A percentile compares a stretch with the other conserved stretches of the same genome.
These are phyloP conservation scores for Knoxia roxburghii DNA, from an alignment of 257 asterid species.

Conservation along the genomic window DNA sequence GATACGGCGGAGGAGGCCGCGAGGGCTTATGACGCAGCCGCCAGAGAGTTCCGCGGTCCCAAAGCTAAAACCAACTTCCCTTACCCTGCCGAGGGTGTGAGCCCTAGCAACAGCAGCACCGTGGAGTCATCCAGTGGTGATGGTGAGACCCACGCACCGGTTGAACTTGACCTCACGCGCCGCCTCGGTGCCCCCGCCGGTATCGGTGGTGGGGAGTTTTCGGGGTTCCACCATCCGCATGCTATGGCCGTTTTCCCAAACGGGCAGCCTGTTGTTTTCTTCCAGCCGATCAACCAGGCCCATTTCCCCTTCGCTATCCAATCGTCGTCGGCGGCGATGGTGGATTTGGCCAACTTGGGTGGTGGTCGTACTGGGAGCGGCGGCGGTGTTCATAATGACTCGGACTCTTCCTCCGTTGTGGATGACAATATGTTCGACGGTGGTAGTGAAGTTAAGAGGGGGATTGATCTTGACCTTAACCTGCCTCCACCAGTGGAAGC, in stretches of 20 bases:
- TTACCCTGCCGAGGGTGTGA: conserved; percentile 31
- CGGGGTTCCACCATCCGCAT: conserved; percentile 37
- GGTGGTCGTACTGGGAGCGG: too few relatives aligned
- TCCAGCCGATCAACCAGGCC: conserved; percentile 16
- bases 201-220: conserved; percentile 21
- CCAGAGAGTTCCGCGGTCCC: conserved; percentile 72
- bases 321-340: conserved; percentile 22
- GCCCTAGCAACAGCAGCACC: conserved; percentile 78
- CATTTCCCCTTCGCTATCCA: conserved; percentile 5
- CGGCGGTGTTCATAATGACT: conserved; percentile 37
- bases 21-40: conserved; percentile 80
- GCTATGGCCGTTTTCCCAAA: conserved; percentile 59
- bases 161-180: conserved; percentile 82
- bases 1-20: conserved; percentile 97
- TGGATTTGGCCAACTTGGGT: conserved; percentile 18
- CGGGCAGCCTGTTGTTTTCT: conserved; percentile 53
- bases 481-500: conserved; percentile 63
- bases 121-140: conserved; percentile 65
- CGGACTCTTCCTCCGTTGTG: conserved; percentile 78
- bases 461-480: conserved; percentile 73
- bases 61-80: conserved; percentile 88
- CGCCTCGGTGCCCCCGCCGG: conserved; percentile 37
- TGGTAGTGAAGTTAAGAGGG: conserved; percentile 34
- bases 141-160: conserved; percentile 36
- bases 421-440: conserved; percentile 55